Conservation (phyloP, 768 basidiomycete genomes). For the Pisolithus tinctorius region DNA sequence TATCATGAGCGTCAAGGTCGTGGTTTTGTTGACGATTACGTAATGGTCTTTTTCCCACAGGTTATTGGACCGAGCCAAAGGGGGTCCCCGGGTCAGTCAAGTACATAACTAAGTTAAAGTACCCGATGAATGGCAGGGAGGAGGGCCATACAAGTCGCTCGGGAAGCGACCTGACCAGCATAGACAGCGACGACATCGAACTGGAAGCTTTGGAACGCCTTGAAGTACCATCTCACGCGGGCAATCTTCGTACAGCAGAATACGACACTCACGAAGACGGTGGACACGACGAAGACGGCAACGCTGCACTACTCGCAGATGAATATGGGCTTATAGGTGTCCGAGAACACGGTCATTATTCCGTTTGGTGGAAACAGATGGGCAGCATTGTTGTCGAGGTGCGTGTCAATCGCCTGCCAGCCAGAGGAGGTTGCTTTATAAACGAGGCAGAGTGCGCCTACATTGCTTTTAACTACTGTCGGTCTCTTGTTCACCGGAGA, state of each 20-base stretch:
- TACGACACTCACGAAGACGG: conserved; percentile 22
- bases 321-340: conserved; percentile 22
- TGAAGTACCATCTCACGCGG: conserved; percentile 17
- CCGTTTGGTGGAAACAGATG: conserved; percentile 46
- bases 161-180: background rate
- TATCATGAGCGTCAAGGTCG: conserved; percentile 21
- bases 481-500: conserved; percentile 89
- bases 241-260: conserved; percentile 13
- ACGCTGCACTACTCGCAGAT: conserved; percentile 38
- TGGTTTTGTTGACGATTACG: conserved; percentile 23
- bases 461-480: conserved; percentile 74
- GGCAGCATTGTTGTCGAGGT: conserved; percentile 69
- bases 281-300: conserved; percentile 36
- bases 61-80: background rate
- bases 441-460: conserved; percentile 67
- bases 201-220: conserved; percentile 26
- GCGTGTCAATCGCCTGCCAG: conserved; percentile 13
- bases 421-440: conserved; percentile 1
- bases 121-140: conserved; percentile 7
- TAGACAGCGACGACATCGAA: conserved; percentile 22
- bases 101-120: no score
- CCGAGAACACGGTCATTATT: conserved; percentile 1
- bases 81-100: background rate
- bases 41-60: conserved; percentile 11
- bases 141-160: background rate